These are phyloP conservation scores for Curvularia spicifera DNA, from an alignment of 2,329 filamentous ascomycete genomes.

Conservation along the genomic window DNA sequence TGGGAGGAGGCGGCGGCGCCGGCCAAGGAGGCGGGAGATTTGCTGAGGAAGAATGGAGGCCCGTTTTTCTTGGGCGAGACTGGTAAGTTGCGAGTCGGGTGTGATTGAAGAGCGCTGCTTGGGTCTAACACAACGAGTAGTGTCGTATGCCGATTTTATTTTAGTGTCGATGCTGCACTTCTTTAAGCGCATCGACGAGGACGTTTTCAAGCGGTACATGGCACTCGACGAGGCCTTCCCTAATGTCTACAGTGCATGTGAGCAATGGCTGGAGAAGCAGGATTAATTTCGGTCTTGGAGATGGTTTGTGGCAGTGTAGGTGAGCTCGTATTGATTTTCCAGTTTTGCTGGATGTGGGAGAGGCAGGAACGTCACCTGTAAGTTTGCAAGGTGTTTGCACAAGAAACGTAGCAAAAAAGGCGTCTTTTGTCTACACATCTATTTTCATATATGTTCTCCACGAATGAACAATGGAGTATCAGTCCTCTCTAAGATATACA, in stretches of 20 bases:
- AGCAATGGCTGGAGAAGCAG: slow-evolving; percentile 51
- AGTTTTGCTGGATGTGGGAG: too few species aligned
- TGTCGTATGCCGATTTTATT: slow-evolving; percentile 58
- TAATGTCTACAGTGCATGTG: slow-evolving; percentile 50
- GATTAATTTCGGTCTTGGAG: slow-evolving; percentile 24
- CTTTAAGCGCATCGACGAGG: slow-evolving; percentile 45
- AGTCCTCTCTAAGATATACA: slow-evolving; percentile 51
- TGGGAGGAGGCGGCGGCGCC: slow-evolving; percentile 56
- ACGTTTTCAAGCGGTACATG: slow-evolving; percentile 50
- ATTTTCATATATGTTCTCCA: slow-evolving; percentile 15
- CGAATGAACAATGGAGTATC: slow-evolving; percentile 31
- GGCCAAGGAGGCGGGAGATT: slow-evolving; percentile 46
- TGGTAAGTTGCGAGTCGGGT: slow-evolving; percentile 30
- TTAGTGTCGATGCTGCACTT: slow-evolving; percentile 60
- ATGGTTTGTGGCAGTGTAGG: neutral
- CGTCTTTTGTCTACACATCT: neutral
- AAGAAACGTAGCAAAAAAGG: neutral
- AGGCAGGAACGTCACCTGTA: too few species aligned
- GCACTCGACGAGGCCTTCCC: slow-evolving; percentile 48
- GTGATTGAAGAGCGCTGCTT: neutral
- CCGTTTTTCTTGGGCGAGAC: slow-evolving; percentile 67
- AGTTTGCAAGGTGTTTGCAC: too few species aligned
- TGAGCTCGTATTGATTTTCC: too few species aligned
- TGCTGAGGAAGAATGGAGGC: slow-evolving; percentile 64
- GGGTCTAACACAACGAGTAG: slow-evolving; percentile 21